Evolutionary conservation across 2,329 filamentous ascomycete species (phyloP).

Genomic region (Xylaria sp.): DNA sequence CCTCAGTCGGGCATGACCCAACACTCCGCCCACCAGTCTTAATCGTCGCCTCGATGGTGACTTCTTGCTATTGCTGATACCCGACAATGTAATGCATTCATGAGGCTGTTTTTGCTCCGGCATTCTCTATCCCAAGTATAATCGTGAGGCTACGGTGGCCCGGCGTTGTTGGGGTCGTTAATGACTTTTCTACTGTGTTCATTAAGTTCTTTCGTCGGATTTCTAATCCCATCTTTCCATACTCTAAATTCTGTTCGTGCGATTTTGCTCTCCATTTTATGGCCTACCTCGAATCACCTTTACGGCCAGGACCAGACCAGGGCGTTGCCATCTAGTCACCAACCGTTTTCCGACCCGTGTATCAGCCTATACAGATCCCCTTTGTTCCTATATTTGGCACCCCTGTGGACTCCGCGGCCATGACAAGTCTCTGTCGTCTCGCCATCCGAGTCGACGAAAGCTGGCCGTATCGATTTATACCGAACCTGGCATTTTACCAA

Average conservation of each 20-base stretch:
- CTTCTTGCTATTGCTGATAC: conserved; percentile 44
- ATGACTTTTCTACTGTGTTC: conserved; percentile 28
- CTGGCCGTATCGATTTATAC: not conserved
- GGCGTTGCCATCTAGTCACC: conserved; percentile 9
- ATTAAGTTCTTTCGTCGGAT: conserved; percentile 23
- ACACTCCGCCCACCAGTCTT: conserved; percentile 76
- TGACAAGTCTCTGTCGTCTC: not conserved
- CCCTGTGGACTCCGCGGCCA: not conserved
- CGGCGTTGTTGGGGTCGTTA: conserved; percentile 38
- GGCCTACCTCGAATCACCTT: conserved; percentile 1
- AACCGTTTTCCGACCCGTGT: conserved; percentile 1
- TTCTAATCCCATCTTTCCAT: conserved; percentile 27
- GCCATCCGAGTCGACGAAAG: not conserved
- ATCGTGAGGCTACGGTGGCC: conserved; percentile 40
- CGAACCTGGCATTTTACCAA: not conserved
- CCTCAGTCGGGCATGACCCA: conserved; percentile 73
- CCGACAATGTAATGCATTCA: conserved; percentile 52
- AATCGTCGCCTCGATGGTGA: conserved; percentile 33
- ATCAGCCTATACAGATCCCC: conserved; percentile 2
- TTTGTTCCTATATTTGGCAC: not conserved
- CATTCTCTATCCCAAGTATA: conserved; percentile 33
- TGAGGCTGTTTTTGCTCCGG: conserved; percentile 36
- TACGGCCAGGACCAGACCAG: conserved; percentile 1
- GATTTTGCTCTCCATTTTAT: conserved; percentile 13
- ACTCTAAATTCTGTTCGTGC: conserved; percentile 18